Evolutionary conservation across 2,329 filamentous ascomycete genomes (phyloP).

Genomic region (Colletotrichum siamense): DNA sequence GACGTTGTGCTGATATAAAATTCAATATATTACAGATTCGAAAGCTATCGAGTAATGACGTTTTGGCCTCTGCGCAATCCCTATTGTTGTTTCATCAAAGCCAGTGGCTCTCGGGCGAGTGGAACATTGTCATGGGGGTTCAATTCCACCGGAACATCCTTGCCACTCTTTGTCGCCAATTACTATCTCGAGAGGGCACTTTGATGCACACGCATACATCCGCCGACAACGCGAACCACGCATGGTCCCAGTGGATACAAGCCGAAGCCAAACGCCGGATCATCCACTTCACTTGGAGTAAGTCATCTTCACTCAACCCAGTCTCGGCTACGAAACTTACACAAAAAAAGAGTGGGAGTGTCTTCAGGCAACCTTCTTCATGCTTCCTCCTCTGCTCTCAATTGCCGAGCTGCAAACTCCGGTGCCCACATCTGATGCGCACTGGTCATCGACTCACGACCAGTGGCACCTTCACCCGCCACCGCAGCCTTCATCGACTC

Average conservation of each 20-base stretch:
- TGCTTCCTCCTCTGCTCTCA: not conserved
- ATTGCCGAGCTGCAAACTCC: not conserved
- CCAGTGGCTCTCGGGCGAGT: not conserved
- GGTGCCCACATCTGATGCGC: not conserved
- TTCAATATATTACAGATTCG: not conserved
- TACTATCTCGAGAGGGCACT: not conserved
- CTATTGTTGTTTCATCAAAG: not conserved
- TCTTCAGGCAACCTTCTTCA: not conserved
- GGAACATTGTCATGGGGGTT: not conserved
- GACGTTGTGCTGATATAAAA: rapidly evolving
- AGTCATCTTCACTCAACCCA: not conserved
- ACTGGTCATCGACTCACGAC: not conserved
- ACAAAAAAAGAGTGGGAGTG: not conserved
- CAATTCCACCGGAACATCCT: not conserved
- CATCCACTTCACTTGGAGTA: not conserved
- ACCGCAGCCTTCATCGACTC: not conserved
- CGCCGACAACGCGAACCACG: not conserved
- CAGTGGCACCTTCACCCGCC: not conserved
- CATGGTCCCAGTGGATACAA: not conserved
- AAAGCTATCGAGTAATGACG: not conserved
- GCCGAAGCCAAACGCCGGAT: not conserved
- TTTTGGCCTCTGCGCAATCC: not conserved
- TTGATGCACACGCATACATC: not conserved
- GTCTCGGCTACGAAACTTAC: not conserved
- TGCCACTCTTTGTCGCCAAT: not conserved